These are phyloP conservation scores for Boletus subcaerulescens DNA, from an alignment of 768 basidiomycete species.

Conservation along the genomic window DNA sequence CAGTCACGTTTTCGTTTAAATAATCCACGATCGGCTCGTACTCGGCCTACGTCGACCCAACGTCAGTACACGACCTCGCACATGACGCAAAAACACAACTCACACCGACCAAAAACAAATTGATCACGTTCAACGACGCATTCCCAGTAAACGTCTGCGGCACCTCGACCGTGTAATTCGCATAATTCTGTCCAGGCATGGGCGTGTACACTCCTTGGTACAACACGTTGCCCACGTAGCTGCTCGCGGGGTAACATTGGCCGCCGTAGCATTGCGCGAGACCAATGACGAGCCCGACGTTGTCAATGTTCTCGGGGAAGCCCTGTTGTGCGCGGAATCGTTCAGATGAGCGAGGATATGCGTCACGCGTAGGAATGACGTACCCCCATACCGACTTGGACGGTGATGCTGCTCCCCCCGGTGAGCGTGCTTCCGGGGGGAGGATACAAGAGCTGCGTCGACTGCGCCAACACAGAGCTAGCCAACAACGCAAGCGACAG, in stretches of 20 bases:
- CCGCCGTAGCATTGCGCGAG: constrained; percentile 24
- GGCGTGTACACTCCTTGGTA: constrained; percentile 36
- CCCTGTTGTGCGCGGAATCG: constrained; percentile 1
- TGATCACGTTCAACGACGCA: constrained; percentile 36
- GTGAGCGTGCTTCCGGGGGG: constrained; percentile 6
- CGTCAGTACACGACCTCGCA: background rate
- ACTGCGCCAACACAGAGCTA: constrained; percentile 16
- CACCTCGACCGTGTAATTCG: constrained; percentile 33
- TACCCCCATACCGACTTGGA: constrained; percentile 20
- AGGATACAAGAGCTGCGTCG: constrained; percentile 8
- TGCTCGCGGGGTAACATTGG: constrained; percentile 22
- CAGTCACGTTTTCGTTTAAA: constrained; percentile 20
- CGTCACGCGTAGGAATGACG: background rate
- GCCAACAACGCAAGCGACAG: constrained; percentile 15
- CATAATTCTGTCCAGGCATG: constrained; percentile 11
- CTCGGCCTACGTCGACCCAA: constrained; percentile 3
- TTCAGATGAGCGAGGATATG: background rate
- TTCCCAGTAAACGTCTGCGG: constrained; percentile 28
- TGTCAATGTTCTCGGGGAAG: constrained; percentile 23
- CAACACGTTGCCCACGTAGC: constrained; percentile 30
- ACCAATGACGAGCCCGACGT: constrained; percentile 32
- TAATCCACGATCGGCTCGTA: constrained; percentile 16
- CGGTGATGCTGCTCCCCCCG: constrained; percentile 5
- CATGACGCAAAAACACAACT: constrained; percentile 12
- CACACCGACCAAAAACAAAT: constrained; percentile 41